phyloP scores from a whole-genome alignment of 208 protist genomes.

The Pavlovales sp. region DNA sequence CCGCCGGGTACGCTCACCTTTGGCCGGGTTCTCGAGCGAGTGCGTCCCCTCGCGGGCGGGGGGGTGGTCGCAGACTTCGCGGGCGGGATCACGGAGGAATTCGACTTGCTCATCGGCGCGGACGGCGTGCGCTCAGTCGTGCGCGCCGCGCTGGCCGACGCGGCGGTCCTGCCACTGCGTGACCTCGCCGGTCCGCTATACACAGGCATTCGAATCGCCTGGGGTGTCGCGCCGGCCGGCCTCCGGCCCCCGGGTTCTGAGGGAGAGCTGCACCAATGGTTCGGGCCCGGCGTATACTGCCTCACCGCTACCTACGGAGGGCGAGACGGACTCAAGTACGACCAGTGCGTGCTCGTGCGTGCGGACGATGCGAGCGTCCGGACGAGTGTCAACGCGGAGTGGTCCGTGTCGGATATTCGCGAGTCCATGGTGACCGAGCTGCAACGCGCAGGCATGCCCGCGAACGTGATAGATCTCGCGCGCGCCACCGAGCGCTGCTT shows the following conservation, averaged over 20 bases:
- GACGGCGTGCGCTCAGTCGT: constrained; percentile 6
- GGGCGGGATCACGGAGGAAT: neutral
- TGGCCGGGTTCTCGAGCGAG: neutral
- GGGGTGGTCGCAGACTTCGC: neutral
- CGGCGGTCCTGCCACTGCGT: neutral
- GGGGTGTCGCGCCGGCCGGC: neutral
- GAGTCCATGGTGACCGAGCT: neutral
- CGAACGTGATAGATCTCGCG: neutral
- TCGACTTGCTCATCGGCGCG: neutral
- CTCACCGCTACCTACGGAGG: constrained; percentile 23
- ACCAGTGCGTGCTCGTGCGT: neutral
- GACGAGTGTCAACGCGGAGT: neutral
- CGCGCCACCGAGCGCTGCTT: neutral
- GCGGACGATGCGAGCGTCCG: neutral
- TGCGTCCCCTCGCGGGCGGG: neutral
- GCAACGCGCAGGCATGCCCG: neutral
- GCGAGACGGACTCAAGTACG: neutral
- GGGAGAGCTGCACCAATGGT: constrained; percentile 6
- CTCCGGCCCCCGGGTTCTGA: neutral
- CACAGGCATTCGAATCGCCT: neutral
- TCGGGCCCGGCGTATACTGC: neutral
- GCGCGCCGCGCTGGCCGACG: neutral
- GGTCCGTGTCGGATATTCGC: neutral
- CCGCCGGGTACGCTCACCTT: neutral
- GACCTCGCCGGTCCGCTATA: neutral